Conservation (phyloP, 2,329 filamentous ascomycete genomes). For the Aspergillus quadricinctus region DNA sequence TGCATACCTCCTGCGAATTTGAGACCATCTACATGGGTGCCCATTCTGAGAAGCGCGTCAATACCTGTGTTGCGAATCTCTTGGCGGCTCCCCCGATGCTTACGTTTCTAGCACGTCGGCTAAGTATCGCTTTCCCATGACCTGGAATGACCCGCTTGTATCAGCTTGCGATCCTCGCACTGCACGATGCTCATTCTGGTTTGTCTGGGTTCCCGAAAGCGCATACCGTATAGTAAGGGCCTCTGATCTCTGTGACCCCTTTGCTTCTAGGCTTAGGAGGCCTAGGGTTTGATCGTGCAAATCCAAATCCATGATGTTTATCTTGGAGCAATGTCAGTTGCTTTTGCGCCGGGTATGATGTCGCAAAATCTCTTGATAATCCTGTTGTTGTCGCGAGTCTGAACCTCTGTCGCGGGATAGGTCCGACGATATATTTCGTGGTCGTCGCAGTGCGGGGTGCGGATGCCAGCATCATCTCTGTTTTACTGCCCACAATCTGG, state of each 20-base stretch:
- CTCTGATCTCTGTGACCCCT: conserved; percentile 53
- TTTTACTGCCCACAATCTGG: neutral
- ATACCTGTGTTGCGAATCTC: neutral
- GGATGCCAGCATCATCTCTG: conserved; percentile 7
- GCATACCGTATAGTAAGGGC: conserved; percentile 51
- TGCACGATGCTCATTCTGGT: neutral
- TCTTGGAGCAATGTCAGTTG: conserved; percentile 44
- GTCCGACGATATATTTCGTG: conserved; percentile 5
- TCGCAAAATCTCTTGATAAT: conserved; percentile 16
- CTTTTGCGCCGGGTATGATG: conserved; percentile 12
- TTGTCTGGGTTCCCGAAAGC: neutral
- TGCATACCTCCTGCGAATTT: conserved; percentile 49
- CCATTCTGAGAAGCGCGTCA: conserved; percentile 41
- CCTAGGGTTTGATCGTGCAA: conserved; percentile 47
- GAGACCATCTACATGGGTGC: conserved; percentile 51
- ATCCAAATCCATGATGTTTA: conserved; percentile 47
- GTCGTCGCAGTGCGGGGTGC: conserved; percentile 3
- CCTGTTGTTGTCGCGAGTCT: conserved; percentile 5
- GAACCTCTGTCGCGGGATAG: conserved; percentile 5
- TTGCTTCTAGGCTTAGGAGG: conserved; percentile 47
- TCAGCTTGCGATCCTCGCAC: neutral
- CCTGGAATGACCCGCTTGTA: conserved; percentile 19
- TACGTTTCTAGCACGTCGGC: conserved; percentile 52
- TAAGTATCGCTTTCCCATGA: conserved; percentile 51
- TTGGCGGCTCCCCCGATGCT: conserved; percentile 6